Evolutionary conservation across 75 land plant species (phyloP), one percentile per base, ranked within the genome.

Genomic region (Selaginella tamariscina): DNA sequence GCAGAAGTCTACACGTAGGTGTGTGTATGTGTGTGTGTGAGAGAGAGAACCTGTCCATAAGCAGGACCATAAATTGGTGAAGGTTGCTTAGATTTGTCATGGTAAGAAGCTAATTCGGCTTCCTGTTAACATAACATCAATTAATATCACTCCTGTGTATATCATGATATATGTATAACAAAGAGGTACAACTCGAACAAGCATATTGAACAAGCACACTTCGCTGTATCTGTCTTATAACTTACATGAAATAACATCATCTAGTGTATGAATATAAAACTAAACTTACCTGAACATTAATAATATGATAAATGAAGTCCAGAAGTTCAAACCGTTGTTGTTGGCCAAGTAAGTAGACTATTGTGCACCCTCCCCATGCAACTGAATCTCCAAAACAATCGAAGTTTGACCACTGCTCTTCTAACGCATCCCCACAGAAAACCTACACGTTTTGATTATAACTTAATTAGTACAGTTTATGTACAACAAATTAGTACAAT

Each of bases 311-410:
- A 9, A 90, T 84, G 73, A 95, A 95, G 62, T 95, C 99, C 72
- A 95, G 84, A 1, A 95, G 84, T 76, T 95, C 99, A 80, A 87
- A 91, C 64, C 89, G 86, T 55, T 81, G 78, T 55, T 95, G 99
- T 59, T 95, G 99, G 24, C 97, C 97, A 39, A 95, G 85, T 67
- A 95, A 77, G 78, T 91, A 95, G 18, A 88, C 77, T 32, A 95
- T 82, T 27, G 97, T 85, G 73, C 99, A 95, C 21, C 97, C 96
- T 57, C 97, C 97, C 99, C 96, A 95, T 21, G 97, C 88, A 1
- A 95, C 84, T 60, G 99, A 82, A 73, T 95, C 99, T 65, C 99
- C 99, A 54, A 83, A 77, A 29, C 75, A 32, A 55, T 83, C 84
- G 32, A 70, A 78, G 59, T 77, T 83, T 64, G 64, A 75, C 2